Evolutionary conservation across 2,329 filamentous ascomycete species (phyloP), one percentile per base, ranked within the genome.

Genomic region (Stromatinia cepivora): DNA sequence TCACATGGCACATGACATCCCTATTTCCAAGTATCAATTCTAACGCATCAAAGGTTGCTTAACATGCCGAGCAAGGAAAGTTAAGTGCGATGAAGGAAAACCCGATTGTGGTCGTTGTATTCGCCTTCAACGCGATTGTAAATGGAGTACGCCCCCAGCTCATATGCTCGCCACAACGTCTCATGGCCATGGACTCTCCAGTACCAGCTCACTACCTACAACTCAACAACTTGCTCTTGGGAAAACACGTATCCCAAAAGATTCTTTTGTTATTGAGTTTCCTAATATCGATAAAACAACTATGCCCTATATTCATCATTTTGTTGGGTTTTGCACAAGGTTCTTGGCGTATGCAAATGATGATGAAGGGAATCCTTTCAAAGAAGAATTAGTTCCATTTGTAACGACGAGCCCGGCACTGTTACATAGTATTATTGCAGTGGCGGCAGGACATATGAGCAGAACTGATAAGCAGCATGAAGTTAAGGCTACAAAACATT

Each of bases 41-140:
- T 66, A 39, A 69, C 67, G 22, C 34, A 22, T 69, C 31, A 39
- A 52, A 28, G 88, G 88, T 4, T 90, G 87, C 73, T 85, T 90
- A 68, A 90, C 88, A 13, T 90, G 88, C 76, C 84, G 88, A 63
- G 89, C 87, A 77, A 82, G 88, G 67, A 90, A 90, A 82, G 90
- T 90, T 83, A 90, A 91, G 79, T 91, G 88, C 73, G 88, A 91
- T 74, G 88, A 90, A 78, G 83, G 84, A 25, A 90, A 89, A 74
- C 88, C 88, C 22, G 82, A 85, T 76, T 90, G 88, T 88, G 81
- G 81, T 17, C 70, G 77, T 15, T 79, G 77, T 63, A 61, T 72
- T 11, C 71, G 76, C 22, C 72, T 77, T 11, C 72, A 77, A 63
- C 64, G 74, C 61, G 73, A 76, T 50, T 77, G 76, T 66, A 71